Base-by-base conservation (phyloP, 1,284 basidiomycete species). In the Moniliophthora roreri region DNA sequence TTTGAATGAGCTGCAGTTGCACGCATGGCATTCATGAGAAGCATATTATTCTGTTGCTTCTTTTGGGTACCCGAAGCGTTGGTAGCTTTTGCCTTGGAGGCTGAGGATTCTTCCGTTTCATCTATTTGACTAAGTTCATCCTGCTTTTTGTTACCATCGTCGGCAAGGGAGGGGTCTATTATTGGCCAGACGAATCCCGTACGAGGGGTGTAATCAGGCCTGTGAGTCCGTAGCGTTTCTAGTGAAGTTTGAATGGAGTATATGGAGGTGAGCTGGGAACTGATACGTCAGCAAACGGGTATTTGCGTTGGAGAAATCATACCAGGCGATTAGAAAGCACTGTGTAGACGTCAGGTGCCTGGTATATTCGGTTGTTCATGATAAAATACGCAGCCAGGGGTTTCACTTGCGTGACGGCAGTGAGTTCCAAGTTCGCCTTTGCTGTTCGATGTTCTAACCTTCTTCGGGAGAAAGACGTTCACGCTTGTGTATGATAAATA, bases 401-500 rank as follows among this genome's bases (percentile, higher is more conserved):
- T 56, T 79, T 78, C 37, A 87, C 91, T 91, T 28, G 8, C 18
- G 7, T 10, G 28, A n/a, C 11, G 15, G 11, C 3, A 16, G 15
- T 46, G 21, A 32, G 44, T 18, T 46, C 10, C 1, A 32, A 28
- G 15, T 28, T 26, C 28, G 23, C 15, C 6, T 4, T 11, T n/a
- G 24, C 23, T 4, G 8, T 32, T 8, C 24, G n/a, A 40, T 52
- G 35, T 46, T 67, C 78, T 54, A 52, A 91, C 91, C 86, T 80
- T 92, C 84, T 28, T 89, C 85, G 2, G 88, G 88, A 8, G 88
- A 90, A 47, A 89, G 61, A 39, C 92, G 78, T 59, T 92, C 85
- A 59, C 89, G 80, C 69, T 93, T 93, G 66, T 94, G 91, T 45
- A 94, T 89, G 58, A 94, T 79, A 68, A 93, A 94, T 47, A 93